These are phyloP conservation scores for Forsythia viridissima DNA, from an alignment of 257 asterid species.

Conservation along the genomic window DNA sequence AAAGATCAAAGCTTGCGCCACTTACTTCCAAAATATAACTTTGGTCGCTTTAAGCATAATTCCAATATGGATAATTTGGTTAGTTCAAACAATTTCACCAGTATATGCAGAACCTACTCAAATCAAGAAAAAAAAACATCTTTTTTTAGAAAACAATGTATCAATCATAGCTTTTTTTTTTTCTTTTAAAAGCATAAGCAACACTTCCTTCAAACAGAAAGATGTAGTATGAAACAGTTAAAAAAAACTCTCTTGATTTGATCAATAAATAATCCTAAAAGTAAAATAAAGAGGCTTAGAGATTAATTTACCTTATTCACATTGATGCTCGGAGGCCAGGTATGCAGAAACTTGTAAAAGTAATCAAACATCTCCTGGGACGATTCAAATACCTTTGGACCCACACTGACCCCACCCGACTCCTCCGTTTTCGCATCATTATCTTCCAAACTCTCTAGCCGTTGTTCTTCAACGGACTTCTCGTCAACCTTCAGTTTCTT, in stretches of 20 bases:
- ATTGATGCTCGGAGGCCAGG: constrained; percentile 64
- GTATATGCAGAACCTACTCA: not conserved
- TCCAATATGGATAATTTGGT: too few species aligned
- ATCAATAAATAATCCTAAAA: not conserved
- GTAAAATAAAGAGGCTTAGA: not conserved
- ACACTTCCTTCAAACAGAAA: not conserved
- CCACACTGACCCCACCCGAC: constrained; percentile 37
- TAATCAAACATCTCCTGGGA: constrained; percentile 75
- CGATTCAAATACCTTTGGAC: constrained; percentile 65
- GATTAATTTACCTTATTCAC: constrained; percentile 61
- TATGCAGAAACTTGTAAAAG: constrained; percentile 63
- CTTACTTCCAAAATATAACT: too few species aligned
- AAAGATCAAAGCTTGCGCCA: too few species aligned
- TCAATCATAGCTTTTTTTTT: too few species aligned
- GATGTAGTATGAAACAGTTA: not conserved
- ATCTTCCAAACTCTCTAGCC: not conserved
- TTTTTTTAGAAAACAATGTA: too few species aligned
- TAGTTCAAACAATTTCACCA: too few species aligned
- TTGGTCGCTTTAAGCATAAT: too few species aligned
- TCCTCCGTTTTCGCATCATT: constrained; percentile 13
- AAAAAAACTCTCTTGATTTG: not conserved
- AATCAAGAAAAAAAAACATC: not conserved
- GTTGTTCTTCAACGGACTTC: constrained; percentile 7
- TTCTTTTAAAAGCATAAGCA: not conserved
- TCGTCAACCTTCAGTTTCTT: constrained; percentile 50